Evolutionary conservation across 2,329 filamentous ascomycete genomes (phyloP), one percentile per base, ranked within the genome.

Genomic region (Knufia fluminis): DNA sequence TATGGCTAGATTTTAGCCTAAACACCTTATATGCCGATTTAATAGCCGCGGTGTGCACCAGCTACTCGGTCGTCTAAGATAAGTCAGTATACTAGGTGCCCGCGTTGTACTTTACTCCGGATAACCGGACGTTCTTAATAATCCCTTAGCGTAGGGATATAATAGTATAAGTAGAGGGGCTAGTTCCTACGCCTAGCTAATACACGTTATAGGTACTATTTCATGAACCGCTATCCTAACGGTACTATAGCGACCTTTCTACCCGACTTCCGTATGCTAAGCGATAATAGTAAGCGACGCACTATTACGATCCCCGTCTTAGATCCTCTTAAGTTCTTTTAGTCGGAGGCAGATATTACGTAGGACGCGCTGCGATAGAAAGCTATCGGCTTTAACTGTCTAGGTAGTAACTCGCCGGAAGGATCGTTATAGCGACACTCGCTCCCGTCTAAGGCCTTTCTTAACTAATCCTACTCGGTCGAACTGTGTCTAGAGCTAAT

Each of bases 81-180:
- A 84, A 81, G 69, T 94, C 87, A 14, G 82, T 80, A 24, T 95
- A 95, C 71, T 95, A 87, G 86, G 79, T 80, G 46, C 89, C 88
- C 0, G 69, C 78, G 1, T 62, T 94, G 54, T 90, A 91, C 70
- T 95, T 94, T 66, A 67, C 82, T 62, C 77, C 88, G 60, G 61
- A 68, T 9, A 83, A 85, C 57, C 78, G 83, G 50, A 71, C 80
- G 49, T 79, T 79, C 45, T 77, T 85, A 59, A 66, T 85, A 50
- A 86, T 94, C 40, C 67, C 76, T 1, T 82, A 92, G 63, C 77
- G 83, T 45, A 87, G 88, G 54, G 87, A 89, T 54, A 86, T 94
- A 79, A 79, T 94, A 62, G 84, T 84, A 80, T 91, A 76, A 74
- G 84, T 28, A 12, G 26, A 28, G 26, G 26, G 26, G 26, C 35